Conservation (phyloP, 805 yeast species). For the Kazachstania viticola region DNA sequence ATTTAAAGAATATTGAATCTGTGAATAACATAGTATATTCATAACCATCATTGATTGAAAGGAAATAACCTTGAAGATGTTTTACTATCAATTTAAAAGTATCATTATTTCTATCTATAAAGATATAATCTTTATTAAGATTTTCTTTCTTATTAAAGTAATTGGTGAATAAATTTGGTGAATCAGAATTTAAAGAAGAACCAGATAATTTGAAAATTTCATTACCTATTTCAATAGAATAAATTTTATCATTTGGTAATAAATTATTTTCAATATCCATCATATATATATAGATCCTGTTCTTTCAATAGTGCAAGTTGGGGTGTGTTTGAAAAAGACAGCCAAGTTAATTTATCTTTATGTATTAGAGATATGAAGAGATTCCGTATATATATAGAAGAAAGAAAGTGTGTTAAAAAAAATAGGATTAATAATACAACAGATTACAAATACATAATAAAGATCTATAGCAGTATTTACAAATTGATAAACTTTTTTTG, state of each 20-base stretch:
- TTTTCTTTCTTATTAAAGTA: constrained; percentile 34
- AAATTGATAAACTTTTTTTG: too few species aligned
- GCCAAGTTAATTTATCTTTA: too few species aligned
- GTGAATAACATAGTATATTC: constrained; percentile 50
- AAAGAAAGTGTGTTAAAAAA: too few species aligned
- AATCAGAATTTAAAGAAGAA: constrained; percentile 71
- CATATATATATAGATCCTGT: too few species aligned
- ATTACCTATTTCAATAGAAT: constrained; percentile 55
- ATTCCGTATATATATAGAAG: too few species aligned
- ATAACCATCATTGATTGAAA: constrained; percentile 42
- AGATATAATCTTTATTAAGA: constrained; percentile 25
- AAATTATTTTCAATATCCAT: constrained; percentile 8
- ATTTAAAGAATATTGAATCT: constrained; percentile 60
- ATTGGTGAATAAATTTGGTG: constrained; percentile 75
- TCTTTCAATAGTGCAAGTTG: too few species aligned
- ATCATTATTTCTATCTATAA: constrained; percentile 63
- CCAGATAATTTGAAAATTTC: constrained; percentile 49
- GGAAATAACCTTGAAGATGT: constrained; percentile 71
- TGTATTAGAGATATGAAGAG: too few species aligned
- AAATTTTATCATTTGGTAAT: constrained; percentile 57
- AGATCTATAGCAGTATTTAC: too few species aligned
- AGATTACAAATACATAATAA: too few species aligned
- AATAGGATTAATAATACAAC: too few species aligned
- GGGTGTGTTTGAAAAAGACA: too few species aligned
- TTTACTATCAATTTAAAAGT: constrained; percentile 52